Percentiles rank a stretch among this genome's conserved stretches.
Evolutionary conservation across 805 yeast genomes (phyloP).

Genomic region (Candida bentonensis): DNA sequence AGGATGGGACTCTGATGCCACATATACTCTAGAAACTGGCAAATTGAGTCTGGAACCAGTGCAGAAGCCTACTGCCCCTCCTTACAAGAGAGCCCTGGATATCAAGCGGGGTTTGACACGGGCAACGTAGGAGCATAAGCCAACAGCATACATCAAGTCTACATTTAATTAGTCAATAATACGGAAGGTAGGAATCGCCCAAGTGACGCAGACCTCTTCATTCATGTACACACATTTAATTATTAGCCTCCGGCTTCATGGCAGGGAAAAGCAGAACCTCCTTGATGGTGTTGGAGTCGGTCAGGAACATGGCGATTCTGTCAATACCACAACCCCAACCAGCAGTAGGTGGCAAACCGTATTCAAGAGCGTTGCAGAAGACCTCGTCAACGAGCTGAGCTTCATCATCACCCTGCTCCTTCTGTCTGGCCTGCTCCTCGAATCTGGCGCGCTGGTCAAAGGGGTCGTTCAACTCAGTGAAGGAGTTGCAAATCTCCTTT

Average conservation of each 20-base stretch:
- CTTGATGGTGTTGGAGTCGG: conserved; percentile 91
- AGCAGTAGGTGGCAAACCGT: conserved; percentile 98
- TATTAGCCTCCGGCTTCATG: conserved; percentile 74
- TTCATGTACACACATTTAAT: conserved; percentile 6
- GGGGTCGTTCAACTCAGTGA: conserved; percentile 98
- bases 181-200: no score
- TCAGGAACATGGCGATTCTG: conserved; percentile 94
- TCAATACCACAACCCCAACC: conserved; percentile 99
- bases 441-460: conserved; percentile 95
- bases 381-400: conserved; percentile 94
- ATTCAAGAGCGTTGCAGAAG: conserved; percentile 94
- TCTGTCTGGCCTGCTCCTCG: conserved; percentile 98
- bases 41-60: conserved; percentile 67
- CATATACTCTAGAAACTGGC: conserved; percentile 44
- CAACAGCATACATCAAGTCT: no score
- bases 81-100: conserved; percentile 84
- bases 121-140: no score
- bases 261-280: conserved; percentile 98
- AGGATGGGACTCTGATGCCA: conserved; percentile 89
- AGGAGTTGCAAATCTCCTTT: conserved; percentile 95
- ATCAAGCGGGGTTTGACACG: conserved; percentile 61
- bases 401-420: conserved; percentile 98
- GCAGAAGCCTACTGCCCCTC: conserved; percentile 93
- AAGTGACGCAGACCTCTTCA: no score
- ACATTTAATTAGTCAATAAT: no score